Base-by-base conservation (phyloP, 148 eudicot species). In the Vaccinium myrtillus region DNA sequence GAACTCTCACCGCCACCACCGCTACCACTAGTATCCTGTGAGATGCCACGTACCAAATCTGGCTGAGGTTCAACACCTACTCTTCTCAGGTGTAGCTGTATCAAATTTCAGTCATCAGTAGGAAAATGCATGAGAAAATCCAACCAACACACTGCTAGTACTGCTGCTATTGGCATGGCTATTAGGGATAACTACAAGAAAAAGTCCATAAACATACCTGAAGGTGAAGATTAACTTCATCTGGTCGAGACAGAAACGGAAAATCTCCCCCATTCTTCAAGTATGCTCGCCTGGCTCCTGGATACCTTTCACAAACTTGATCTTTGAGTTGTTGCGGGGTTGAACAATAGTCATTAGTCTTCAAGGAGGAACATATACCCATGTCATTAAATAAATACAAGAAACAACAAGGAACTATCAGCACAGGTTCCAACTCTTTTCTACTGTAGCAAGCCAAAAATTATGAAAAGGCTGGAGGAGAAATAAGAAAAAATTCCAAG, bases 211-310 rank as follows among this genome's bases (percentile, higher is more conserved):
- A 50, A 48, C 18, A 3, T 88, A 97, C 99, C 98, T 94, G 98
- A 90, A 97, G 96, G 89, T 97, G 98, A 79, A 97, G 94, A 88
- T 95, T 97, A 67, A 97, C 95, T 94, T 97, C 99, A 79, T 97
- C 99, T 2, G 99, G 91, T 16, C 98, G 92, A 18, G 99, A 95
- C 82, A 97, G 92, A 88, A 95, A 97, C 9, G 99, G 99, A 82
- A 95, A 97, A 88, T 97, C 99, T 36, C 99, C 98, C 78, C 99
- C 99, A 51, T 88, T 89, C 89, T 97, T 97, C 83, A 97, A 88
- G 87, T 87, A 86, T 30, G 99, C 99, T 86, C 88, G 93, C 79
- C 98, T 92, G 9, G 99, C 99, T 87, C 92, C 98, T 50, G 95
- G 94, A 86, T 94, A 95, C 86, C 96, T 90, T 88, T 95, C 99